Percentiles rank a stretch among this genome's conserved stretches.
Conservation (phyloP, 1,284 basidiomycete species). For the Sparassis latifolia region DNA sequence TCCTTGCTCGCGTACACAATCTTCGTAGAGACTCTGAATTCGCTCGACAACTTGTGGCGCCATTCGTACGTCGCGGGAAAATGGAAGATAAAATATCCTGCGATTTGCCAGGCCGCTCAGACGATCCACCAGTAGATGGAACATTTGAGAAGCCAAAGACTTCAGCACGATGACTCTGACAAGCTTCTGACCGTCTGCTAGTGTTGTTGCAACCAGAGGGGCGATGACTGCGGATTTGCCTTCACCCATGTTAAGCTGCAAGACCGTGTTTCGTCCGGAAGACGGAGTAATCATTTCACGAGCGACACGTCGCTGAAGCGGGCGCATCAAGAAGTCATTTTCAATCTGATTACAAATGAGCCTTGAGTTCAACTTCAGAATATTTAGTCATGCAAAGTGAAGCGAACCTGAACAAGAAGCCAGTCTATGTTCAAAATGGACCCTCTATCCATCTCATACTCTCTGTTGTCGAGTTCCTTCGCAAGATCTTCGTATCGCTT, state of each 20-base stretch:
- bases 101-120: constrained; percentile 37
- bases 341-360: no score
- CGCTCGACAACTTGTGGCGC: constrained; percentile 12
- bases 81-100: constrained; percentile 43
- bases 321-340: constrained; percentile 30
- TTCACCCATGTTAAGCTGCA: constrained; percentile 57
- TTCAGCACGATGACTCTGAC: constrained; percentile 45
- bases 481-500: constrained; percentile 23
- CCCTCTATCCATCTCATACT: no score
- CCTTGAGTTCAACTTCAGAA: no score
- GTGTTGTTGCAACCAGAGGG: constrained; percentile 32
- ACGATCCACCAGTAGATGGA: constrained; percentile 37
- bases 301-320: constrained; percentile 21
- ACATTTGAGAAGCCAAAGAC: constrained; percentile 37
- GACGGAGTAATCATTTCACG: constrained; percentile 42
- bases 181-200: constrained; percentile 37
- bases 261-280: constrained; percentile 28
- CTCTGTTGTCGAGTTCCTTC: constrained; percentile 29
- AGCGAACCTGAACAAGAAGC: constrained; percentile 44
- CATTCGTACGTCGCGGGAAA: constrained; percentile 34
- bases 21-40: constrained; percentile 26
- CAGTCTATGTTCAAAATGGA: constrained; percentile 38
- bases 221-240: constrained; percentile 52
- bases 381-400: no score
- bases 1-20: constrained; percentile 34